Percentiles rank a stretch among this genome's conserved stretches.
Conservation (phyloP, 257 asterid species). For the Rubia yunnanensis region DNA sequence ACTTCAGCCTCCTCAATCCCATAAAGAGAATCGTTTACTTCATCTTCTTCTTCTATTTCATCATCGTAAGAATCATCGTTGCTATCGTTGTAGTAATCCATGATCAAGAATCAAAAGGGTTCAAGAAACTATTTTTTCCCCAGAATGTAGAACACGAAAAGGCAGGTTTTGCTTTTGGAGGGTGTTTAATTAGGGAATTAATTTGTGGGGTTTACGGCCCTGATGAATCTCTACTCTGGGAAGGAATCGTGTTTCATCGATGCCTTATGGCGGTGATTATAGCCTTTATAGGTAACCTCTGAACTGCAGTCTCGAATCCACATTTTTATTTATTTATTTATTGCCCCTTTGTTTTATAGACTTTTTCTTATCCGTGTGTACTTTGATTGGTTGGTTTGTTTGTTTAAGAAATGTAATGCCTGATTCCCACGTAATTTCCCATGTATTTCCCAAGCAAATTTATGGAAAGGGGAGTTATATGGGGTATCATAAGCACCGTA, state of each 20-base stretch:
- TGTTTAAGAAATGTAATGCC: neutral
- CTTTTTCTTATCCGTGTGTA: neutral
- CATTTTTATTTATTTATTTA: neutral
- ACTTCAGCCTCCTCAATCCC: constrained; percentile 15
- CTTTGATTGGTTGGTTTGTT: neutral
- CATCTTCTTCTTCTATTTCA: neutral
- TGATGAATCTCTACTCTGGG: neutral
- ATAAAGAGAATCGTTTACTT: neutral
- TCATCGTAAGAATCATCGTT: constrained; percentile 15
- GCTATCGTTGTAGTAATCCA: constrained; percentile 22
- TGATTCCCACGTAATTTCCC: too few species aligned
- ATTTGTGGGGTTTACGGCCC: neutral
- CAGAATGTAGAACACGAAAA: neutral
- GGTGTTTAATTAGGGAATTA: neutral
- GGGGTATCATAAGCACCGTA: too few species aligned
- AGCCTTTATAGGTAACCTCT: neutral
- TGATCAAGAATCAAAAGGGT: neutral
- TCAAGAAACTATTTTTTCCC: too few species aligned
- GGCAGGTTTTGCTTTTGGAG: neutral
- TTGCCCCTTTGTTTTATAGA: neutral
- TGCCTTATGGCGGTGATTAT: neutral
- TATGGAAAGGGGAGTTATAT: too few species aligned
- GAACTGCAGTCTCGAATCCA: neutral
- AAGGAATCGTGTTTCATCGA: neutral
- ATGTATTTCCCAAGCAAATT: too few species aligned